Evolutionary conservation across 805 yeast species (phyloP).

Genomic region (Geotrichum ghanense): DNA sequence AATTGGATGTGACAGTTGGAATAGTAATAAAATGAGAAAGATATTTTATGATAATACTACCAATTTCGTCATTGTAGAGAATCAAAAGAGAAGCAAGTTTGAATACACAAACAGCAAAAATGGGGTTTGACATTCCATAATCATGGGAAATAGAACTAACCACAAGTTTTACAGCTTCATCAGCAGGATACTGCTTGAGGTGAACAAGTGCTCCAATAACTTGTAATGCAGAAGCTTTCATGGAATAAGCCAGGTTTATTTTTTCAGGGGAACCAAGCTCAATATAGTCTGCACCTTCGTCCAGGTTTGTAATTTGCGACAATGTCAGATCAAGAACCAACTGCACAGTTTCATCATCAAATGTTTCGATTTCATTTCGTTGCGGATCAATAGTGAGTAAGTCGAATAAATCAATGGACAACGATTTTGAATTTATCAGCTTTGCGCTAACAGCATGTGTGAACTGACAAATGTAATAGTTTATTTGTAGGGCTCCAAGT

Average conservation of each 20-base stretch:
- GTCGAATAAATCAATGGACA: too few species aligned
- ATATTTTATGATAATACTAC: constrained; percentile 25
- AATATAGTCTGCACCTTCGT: constrained; percentile 46
- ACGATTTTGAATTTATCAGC: constrained; percentile 6
- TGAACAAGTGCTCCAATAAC: constrained; percentile 47
- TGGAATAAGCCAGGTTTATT: constrained; percentile 37
- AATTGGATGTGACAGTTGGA: constrained; percentile 37
- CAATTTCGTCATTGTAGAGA: constrained; percentile 18
- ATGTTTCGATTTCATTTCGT: not conserved
- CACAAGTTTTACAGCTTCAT: constrained; percentile 34
- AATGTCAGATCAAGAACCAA: constrained; percentile 18
- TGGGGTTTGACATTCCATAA: constrained; percentile 41
- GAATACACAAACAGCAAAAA: constrained; percentile 39
- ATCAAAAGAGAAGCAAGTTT: constrained; percentile 48
- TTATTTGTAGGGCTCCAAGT: constrained; percentile 14
- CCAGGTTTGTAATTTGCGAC: constrained; percentile 36
- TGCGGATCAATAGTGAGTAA: not conserved
- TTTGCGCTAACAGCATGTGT: constrained; percentile 10
- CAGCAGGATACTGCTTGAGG: constrained; percentile 34
- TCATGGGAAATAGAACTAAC: constrained; percentile 41
- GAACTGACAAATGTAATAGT: constrained; percentile 10
- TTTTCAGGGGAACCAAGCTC: constrained; percentile 40
- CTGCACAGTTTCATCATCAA: constrained; percentile 4
- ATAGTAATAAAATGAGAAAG: constrained; percentile 33
- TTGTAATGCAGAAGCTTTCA: constrained; percentile 48